Base-by-base conservation (phyloP, 306 rosid genomes). In the Begonia loranthoides region DNA sequence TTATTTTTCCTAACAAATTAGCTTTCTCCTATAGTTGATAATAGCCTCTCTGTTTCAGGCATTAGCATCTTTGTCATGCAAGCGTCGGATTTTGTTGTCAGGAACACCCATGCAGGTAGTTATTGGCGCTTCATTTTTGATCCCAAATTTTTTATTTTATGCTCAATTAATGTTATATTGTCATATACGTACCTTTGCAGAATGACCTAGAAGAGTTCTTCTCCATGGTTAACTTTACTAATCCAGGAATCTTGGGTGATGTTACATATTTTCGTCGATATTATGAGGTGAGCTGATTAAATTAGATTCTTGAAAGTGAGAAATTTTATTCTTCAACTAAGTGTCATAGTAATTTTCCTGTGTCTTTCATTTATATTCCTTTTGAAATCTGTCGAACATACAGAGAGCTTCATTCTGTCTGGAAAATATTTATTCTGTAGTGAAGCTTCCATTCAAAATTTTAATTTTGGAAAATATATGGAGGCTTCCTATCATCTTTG, bases 21-120 rank as follows among this genome's bases (percentile, higher is more conserved):
- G 11, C 34, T 9, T 40, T 61, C 39, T 13, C 58, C 58, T 57
- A 57, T 52, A 38, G 45, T 58, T 61, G 45, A 19, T 65, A 58
- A 44, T 51, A 51, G 45, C 65, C 60, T 64, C 50, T 57, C 60
- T 68, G 64, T 54, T 62, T 64, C 66, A 89, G 97, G 94, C 97
- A 61, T 66, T 89, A 83, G 97, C 97, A 41, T 60, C 85, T 66
- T 83, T 89, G 63, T 61, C 87, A 8, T 89, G 97, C 75, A 85
- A 71, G 58, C 79, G 85, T 39, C 79, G 97, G 52, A 50, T 89
- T 57, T 70, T 89, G 72, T 66, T 89, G 69, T 85, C 97, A 59
- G 97, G 97, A 82, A 89, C 97, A 61, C 97, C 97, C 51, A 79
- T 89, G 90, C 97, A 89, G 86, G 97, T 84, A 55, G 70, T 62